These are phyloP conservation scores for Cerioporus squamosus DNA, from an alignment of 1,284 basidiomycete genomes.

Conservation along the genomic window DNA sequence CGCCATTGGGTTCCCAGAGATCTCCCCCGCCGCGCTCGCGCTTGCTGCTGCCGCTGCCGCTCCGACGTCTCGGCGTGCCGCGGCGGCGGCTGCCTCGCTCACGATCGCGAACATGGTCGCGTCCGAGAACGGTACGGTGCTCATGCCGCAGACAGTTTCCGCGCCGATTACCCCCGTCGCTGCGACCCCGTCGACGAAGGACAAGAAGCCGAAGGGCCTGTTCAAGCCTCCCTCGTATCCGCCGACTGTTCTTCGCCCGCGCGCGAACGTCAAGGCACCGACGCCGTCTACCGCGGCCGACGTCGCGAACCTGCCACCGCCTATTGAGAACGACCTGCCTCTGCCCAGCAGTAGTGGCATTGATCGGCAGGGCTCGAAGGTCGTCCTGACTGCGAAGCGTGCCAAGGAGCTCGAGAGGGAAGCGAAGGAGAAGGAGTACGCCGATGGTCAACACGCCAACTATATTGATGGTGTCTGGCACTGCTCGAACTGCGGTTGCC, in stretches of 20 bases:
- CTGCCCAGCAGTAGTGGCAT: conserved; percentile 40
- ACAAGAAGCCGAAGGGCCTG: conserved; percentile 72
- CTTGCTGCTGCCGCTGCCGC: conserved; percentile 64
- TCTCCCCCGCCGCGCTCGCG: conserved; percentile 70
- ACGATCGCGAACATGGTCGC: conserved; percentile 87
- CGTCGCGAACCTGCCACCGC: conserved; percentile 55
- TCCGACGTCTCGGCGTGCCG: conserved; percentile 77
- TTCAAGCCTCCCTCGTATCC: conserved; percentile 74
- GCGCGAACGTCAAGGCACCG: conserved; percentile 60
- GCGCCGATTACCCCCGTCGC: conserved; percentile 44
- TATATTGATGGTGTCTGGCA: conserved; percentile 88
- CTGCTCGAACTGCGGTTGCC: conserved; percentile 91
- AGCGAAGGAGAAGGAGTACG: conserved; percentile 81
- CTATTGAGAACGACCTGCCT: conserved; percentile 62
- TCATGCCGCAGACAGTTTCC: conserved; percentile 55
- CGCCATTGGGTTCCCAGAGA: conserved; percentile 81
- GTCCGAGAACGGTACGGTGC: conserved; percentile 72
- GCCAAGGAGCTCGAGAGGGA: conserved; percentile 78
- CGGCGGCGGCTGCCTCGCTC: conserved; percentile 81
- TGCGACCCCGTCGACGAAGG: conserved; percentile 48
- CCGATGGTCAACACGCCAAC: conserved; percentile 81
- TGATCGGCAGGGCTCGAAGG: conserved; percentile 49
- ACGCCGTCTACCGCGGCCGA: conserved; percentile 72
- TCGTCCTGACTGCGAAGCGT: conserved; percentile 57
- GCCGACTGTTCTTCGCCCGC: conserved; percentile 54